Conservation (phyloP, 2,329 filamentous ascomycete genomes). For the Cytospora paraplurivora region DNA sequence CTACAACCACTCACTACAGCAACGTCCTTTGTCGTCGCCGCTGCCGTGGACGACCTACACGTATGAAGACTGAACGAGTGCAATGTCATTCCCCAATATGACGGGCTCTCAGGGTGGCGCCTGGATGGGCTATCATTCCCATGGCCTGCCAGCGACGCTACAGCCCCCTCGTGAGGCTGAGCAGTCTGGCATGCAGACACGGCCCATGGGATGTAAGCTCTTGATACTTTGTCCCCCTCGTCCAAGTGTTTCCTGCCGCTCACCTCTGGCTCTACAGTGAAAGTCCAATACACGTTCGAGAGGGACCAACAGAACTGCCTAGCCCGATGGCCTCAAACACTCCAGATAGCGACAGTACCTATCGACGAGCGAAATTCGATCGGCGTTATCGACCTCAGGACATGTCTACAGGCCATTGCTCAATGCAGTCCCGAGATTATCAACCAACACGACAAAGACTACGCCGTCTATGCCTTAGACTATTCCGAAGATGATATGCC, state of each 20-base stretch:
- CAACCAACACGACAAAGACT: conserved; percentile 72
- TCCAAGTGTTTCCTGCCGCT: conserved; percentile 11
- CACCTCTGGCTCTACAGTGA: conserved; percentile 61
- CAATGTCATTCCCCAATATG: conserved; percentile 28
- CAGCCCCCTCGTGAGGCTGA: conserved; percentile 37
- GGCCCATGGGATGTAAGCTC: conserved; percentile 65
- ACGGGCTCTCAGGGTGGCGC: conserved; percentile 33
- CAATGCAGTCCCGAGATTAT: conserved; percentile 84
- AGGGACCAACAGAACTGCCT: conserved; percentile 86
- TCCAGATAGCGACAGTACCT: conserved; percentile 77
- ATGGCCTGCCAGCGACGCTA: conserved; percentile 34
- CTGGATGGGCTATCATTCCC: conserved; percentile 28
- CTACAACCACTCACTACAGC: conserved; percentile 1
- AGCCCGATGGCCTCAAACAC: conserved; percentile 77
- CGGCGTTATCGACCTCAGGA: conserved; percentile 83
- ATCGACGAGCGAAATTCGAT: conserved; percentile 81
- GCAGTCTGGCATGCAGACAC: conserved; percentile 57
- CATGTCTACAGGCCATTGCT: conserved; percentile 81
- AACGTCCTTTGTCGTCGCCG: conserved; percentile 7
- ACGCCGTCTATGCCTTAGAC: conserved; percentile 95
- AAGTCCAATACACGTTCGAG: conserved; percentile 96
- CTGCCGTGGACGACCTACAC: not conserved
- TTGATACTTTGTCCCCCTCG: conserved; percentile 38
- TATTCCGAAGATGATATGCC: conserved; percentile 94
- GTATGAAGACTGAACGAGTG: conserved; percentile 17